These are phyloP conservation scores for Phaffomyces opuntiae DNA, from an alignment of 805 yeast genomes.

Conservation along the genomic window DNA sequence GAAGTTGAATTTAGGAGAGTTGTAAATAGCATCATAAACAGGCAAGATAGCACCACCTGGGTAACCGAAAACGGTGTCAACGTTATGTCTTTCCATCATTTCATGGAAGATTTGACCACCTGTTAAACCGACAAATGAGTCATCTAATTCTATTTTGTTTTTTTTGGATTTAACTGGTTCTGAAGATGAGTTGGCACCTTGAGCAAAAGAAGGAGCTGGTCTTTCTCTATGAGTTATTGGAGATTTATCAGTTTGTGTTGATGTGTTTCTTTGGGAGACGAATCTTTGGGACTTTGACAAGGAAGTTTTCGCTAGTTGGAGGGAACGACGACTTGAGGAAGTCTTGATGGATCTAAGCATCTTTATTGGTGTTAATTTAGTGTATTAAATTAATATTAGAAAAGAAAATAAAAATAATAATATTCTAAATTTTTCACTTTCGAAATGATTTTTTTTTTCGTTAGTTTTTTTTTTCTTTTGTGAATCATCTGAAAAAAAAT, in stretches of 20 bases:
- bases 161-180: slow-evolving; percentile 1
- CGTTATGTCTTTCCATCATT: slow-evolving; percentile 95
- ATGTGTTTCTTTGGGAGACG: slow-evolving; percentile 5
- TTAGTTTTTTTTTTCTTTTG: not conserved
- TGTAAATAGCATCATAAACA: slow-evolving; percentile 93
- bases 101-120: slow-evolving; percentile 99
- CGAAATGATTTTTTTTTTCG: not conserved
- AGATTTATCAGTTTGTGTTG: slow-evolving; percentile 3
- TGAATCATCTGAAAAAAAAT: not conserved
- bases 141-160: slow-evolving; percentile 44
- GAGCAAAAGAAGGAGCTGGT: slow-evolving; percentile 24
- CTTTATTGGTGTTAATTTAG: not conserved
- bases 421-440: not conserved
- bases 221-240: slow-evolving; percentile 15
- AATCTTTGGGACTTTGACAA: not conserved
- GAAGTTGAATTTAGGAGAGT: slow-evolving; percentile 82
- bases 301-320: slow-evolving; percentile 2
- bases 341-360: slow-evolving; percentile 10
- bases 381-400: too few relatives aligned
- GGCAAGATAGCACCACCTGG: slow-evolving; percentile 99
- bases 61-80: slow-evolving; percentile 94
- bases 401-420: too few relatives aligned
- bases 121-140: slow-evolving; percentile 88
- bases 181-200: slow-evolving; percentile 8
- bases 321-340: slow-evolving; percentile 14